A percentile compares a stretch with the other conserved stretches of the same genome.
These are phyloP conservation scores for Zychaea mexicana DNA, from an alignment of 371 early-diverging fungal species.

Conservation along the genomic window DNA sequence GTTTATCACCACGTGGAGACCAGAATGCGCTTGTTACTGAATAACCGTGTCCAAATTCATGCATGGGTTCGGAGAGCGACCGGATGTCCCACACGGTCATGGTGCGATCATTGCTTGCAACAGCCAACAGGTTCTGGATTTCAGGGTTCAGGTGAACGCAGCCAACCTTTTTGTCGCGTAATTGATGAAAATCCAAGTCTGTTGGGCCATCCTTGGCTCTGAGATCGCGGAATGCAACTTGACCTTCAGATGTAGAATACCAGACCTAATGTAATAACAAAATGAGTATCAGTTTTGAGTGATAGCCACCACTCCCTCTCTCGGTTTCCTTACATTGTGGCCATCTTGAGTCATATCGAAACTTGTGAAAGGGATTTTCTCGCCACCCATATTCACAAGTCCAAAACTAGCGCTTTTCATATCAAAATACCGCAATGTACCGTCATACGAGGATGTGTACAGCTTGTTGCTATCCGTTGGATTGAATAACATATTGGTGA, in stretches of 20 bases:
- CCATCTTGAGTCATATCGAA: slow-evolving; percentile 52
- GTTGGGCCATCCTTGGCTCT: slow-evolving; percentile 10
- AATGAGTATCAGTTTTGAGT: background rate
- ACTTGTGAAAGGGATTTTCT: slow-evolving; percentile 36
- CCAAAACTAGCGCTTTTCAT: slow-evolving; percentile 56
- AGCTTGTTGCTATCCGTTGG: slow-evolving; percentile 54
- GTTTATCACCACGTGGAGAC: slow-evolving; percentile 63
- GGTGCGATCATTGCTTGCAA: slow-evolving; percentile 68
- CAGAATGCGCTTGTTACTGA: slow-evolving; percentile 74
- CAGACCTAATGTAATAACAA: slow-evolving; percentile 31
- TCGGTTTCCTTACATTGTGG: slow-evolving; percentile 38
- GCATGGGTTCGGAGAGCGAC: slow-evolving; percentile 47
- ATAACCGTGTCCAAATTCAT: slow-evolving; percentile 52
- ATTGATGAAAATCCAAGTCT: slow-evolving; percentile 8
- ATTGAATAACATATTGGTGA: slow-evolving; percentile 59
- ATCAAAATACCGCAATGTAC: slow-evolving; percentile 63
- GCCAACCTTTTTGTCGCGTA: slow-evolving; percentile 70
- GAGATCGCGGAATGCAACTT: slow-evolving; percentile 55
- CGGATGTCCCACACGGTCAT: slow-evolving; percentile 79
- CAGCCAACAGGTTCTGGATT: slow-evolving; percentile 60
- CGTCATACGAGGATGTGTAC: slow-evolving; percentile 69
- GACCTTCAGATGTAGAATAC: slow-evolving; percentile 68
- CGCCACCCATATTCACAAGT: slow-evolving; percentile 39
- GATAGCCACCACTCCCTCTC: too few relatives aligned
- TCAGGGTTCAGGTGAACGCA: slow-evolving; percentile 72